Percentiles rank a stretch among this genome's conserved stretches.
These are phyloP conservation scores for Wallacemonas sp. DNA, from an alignment of 208 protist species.

Conservation along the genomic window DNA sequence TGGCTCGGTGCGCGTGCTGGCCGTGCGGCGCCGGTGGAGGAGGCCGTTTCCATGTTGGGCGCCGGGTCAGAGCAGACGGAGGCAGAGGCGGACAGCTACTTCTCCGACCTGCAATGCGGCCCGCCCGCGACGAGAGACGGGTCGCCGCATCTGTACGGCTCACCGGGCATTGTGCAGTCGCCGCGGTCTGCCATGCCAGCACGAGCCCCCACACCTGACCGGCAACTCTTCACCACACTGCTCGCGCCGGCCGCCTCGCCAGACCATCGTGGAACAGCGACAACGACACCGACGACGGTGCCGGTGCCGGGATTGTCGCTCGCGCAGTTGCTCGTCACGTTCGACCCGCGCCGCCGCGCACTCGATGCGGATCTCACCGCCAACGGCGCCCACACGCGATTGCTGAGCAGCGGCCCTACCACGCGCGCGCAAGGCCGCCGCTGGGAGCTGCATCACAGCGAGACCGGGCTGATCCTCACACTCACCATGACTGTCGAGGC, in stretches of 20 bases:
- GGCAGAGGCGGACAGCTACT: slow-evolving; percentile 2
- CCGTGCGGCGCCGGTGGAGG: too few species aligned
- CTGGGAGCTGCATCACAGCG: slow-evolving; percentile 31
- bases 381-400: slow-evolving; percentile 20
- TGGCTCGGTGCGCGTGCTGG: background rate
- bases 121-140: background rate
- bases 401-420: slow-evolving; percentile 26
- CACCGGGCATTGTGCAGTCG: background rate
- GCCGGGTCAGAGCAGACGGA: background rate
- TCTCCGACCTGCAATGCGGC: background rate
- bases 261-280: too few species aligned
- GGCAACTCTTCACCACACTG: slow-evolving; percentile 4
- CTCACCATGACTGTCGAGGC: background rate
- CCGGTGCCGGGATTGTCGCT: background rate
- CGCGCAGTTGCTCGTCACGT: slow-evolving; percentile 27
- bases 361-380: slow-evolving; percentile 33
- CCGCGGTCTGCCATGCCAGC: background rate
- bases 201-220: background rate
- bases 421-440: slow-evolving; percentile 13
- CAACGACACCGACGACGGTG: too few species aligned
- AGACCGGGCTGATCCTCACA: slow-evolving; percentile 23
- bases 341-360: slow-evolving; percentile 5
- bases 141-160: background rate
- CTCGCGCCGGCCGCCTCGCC: background rate
- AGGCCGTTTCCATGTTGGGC: too few species aligned